Conservation (phyloP, 208 protist genomes). For the Acanthamoeba triangularis region DNA sequence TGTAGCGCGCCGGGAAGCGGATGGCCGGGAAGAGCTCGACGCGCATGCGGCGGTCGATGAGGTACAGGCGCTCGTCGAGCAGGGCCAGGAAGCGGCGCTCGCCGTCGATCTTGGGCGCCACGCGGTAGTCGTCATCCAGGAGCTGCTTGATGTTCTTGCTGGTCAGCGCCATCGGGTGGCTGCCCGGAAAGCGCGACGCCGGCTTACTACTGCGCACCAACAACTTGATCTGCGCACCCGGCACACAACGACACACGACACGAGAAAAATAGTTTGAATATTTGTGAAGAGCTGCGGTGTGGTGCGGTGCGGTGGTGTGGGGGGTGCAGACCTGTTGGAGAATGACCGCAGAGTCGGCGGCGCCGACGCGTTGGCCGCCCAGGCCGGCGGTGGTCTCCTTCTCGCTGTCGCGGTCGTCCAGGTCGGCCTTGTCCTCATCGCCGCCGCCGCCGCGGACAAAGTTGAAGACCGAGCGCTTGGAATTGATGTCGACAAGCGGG, state of each 20-base stretch:
- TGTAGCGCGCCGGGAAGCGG: neutral
- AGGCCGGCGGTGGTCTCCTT: neutral
- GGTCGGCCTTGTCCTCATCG: neutral
- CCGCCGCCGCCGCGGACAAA: neutral
- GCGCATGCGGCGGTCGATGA: constrained; percentile 55
- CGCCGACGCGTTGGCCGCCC: neutral
- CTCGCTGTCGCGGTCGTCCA: constrained; percentile 14
- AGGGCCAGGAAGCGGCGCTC: constrained; percentile 35
- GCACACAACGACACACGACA: neutral
- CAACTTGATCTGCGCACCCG: constrained; percentile 12
- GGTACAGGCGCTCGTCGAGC: constrained; percentile 5
- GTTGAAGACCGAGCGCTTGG: constrained; percentile 1
- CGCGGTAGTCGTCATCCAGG: constrained; percentile 28
- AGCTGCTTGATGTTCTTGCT: constrained; percentile 60
- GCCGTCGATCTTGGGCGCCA: constrained; percentile 62
- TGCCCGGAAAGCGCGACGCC: constrained; percentile 3
- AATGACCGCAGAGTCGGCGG: neutral
- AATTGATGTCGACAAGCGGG: neutral
- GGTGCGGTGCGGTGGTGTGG: too few relatives aligned
- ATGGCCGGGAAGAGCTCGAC: constrained; percentile 15
- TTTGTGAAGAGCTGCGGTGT: neutral
- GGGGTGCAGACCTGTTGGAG: constrained; percentile 1
- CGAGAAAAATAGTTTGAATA: neutral
- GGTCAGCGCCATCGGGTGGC: constrained; percentile 19
- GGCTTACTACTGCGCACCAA: constrained; percentile 21